Base-by-base conservation (phyloP, 352 stramenopile genomes). In the Phytophthora palmivora region DNA sequence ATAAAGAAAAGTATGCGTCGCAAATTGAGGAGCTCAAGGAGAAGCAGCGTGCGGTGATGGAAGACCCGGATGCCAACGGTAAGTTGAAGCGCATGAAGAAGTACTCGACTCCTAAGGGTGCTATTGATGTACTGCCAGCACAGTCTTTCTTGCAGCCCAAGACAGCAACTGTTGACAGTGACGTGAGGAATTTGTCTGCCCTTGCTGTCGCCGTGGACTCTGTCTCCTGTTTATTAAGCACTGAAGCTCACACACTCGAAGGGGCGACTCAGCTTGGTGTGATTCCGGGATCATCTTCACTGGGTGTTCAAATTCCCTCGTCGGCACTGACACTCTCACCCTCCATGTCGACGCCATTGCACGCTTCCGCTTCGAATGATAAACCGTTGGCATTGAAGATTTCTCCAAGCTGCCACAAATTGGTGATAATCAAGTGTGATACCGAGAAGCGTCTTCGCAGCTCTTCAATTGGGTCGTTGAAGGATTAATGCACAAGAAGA, bases 41-140 rank as follows among this genome's bases (percentile, higher is more conserved):
- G 43, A 90, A 92, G 49, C 82, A 87, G 58, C 70, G 72, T 24
- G 80, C 79, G 1, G 78, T 92, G 54, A 86, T 92, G 58, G 65
- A 85, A 34, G 65, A 92, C 67, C 83, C 80, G 16, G 80, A 90
- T 51, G 67, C 71, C 7, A 83, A 78, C 41, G 66, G 74, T 39
- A 87, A 84, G 54, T 62, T 92, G 39, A 78, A 87, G 58, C 68
- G 80, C 22, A 72, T 89, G 37, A 92, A 89, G 61, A 89, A 84
- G 62, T 79, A 48, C 38, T 4, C 32, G 18, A 9, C 37, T 46
- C 24, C 46, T 30, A 73, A 73, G 41, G 22, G 24, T 43, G 26
- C 59, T 32, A 34, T 47, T 49, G 43, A 54, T 28, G 18, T 10
- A 41, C 16, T 55, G 12, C 43, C 60, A 33, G 43, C 38, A 9